Evolutionary conservation across 2,329 filamentous ascomycete species (phyloP).

Genomic region (Fusarium ramigenum): DNA sequence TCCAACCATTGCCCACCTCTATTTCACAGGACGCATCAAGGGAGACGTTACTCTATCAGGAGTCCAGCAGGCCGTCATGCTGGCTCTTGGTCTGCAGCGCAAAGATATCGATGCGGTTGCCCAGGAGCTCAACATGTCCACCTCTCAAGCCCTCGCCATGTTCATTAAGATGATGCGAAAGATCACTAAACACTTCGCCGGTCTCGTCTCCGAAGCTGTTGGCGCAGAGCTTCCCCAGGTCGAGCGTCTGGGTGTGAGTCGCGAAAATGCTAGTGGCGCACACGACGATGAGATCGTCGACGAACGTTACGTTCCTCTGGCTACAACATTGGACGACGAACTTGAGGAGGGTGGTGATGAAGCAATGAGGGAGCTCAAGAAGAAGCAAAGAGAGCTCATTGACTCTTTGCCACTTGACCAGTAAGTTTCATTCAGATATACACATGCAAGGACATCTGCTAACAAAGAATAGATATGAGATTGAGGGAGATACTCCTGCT

Average conservation of each 20-base stretch:
- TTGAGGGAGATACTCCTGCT: conserved; percentile 67
- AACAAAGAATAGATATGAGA: conserved; percentile 64
- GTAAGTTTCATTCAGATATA: conserved; percentile 37
- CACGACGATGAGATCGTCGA: conserved; percentile 75
- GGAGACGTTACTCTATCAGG: conserved; percentile 75
- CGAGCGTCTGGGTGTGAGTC: conserved; percentile 66
- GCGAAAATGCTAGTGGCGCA: conserved; percentile 68
- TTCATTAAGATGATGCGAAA: conserved; percentile 97
- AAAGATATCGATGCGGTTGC: conserved; percentile 86
- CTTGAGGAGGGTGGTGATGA: conserved; percentile 85
- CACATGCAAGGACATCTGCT: neutral
- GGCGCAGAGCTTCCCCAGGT: conserved; percentile 71
- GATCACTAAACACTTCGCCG: conserved; percentile 79
- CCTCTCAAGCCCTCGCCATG: conserved; percentile 89
- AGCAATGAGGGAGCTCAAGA: conserved; percentile 73
- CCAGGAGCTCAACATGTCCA: conserved; percentile 77
- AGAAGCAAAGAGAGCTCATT: conserved; percentile 88
- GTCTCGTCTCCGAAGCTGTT: conserved; percentile 77
- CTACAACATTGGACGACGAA: conserved; percentile 79
- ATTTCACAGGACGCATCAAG: conserved; percentile 82
- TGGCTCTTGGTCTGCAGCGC: conserved; percentile 90
- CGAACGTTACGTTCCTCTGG: conserved; percentile 75
- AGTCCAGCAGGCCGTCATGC: conserved; percentile 86
- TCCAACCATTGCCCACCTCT: conserved; percentile 81
- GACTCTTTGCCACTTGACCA: conserved; percentile 89